Conservation (phyloP, 306 rosid genomes). For the Canavalia ensiformis region DNA sequence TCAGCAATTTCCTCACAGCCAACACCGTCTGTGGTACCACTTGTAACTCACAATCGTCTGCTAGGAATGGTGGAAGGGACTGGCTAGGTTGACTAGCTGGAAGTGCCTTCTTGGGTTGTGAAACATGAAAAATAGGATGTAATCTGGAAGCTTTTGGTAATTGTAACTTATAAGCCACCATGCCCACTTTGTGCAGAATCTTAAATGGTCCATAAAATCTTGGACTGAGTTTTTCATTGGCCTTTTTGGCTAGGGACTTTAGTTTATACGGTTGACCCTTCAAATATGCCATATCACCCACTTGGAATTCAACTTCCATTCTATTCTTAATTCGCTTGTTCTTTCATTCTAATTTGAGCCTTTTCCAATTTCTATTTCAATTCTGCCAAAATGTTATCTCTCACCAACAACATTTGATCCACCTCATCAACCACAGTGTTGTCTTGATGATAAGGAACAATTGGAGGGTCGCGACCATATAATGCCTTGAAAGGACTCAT, state of each 20-base stretch:
- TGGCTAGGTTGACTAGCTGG: too few species aligned
- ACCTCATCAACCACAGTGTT: not conserved
- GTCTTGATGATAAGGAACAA: not conserved
- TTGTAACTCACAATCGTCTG: too few species aligned
- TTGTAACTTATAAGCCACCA: not conserved
- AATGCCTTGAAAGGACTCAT: not conserved
- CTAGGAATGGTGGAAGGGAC: too few species aligned
- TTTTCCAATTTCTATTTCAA: not conserved
- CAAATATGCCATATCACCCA: too few species aligned
- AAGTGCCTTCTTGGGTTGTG: too few species aligned
- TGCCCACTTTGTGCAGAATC: not conserved
- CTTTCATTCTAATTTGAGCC: not conserved
- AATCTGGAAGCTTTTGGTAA: not conserved
- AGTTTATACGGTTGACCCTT: not conserved
- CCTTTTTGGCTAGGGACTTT: not conserved
- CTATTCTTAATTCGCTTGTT: not conserved
- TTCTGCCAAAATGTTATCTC: not conserved
- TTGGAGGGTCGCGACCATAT: not conserved
- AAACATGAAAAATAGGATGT: too few species aligned
- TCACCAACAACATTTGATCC: not conserved
- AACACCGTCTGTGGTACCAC: too few species aligned
- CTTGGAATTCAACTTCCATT: not conserved
- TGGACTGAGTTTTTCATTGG: not conserved
- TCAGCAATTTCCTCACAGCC: too few species aligned
- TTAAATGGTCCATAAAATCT: too few species aligned